Percentiles rank a stretch among this genome's conserved stretches.
These are phyloP conservation scores for Aspergillus sp. DNA, from an alignment of 2,329 filamentous ascomycete genomes.

Conservation along the genomic window DNA sequence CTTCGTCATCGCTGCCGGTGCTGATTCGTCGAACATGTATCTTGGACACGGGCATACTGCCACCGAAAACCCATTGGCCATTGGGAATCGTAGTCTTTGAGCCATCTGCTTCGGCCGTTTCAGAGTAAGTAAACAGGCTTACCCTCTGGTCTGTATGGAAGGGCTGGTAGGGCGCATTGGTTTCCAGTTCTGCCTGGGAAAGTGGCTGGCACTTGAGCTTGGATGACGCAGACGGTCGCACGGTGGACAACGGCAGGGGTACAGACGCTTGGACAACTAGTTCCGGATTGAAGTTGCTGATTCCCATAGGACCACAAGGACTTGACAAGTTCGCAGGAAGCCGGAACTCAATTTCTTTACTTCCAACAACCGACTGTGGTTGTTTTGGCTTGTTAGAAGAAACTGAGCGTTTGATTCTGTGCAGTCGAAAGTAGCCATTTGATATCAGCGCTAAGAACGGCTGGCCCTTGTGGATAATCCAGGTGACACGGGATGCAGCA, in stretches of 20 bases:
- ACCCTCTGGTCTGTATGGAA: constrained; percentile 91
- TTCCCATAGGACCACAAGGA: constrained; percentile 56
- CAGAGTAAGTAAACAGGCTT: constrained; percentile 66
- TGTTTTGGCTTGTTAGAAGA: constrained; percentile 56
- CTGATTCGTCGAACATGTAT: constrained; percentile 48
- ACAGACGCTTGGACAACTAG: constrained; percentile 39
- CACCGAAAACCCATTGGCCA: constrained; percentile 56
- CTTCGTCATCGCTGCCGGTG: constrained; percentile 39
- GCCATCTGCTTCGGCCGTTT: constrained; percentile 38
- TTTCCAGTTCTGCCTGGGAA: constrained; percentile 87
- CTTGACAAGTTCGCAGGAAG: constrained; percentile 64
- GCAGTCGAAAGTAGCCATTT: constrained; percentile 45
- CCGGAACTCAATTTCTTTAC: constrained; percentile 66
- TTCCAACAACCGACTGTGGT: constrained; percentile 54
- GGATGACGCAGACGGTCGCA: constrained; percentile 45
- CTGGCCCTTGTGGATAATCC: constrained; percentile 45
- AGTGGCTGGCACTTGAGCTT: constrained; percentile 54
- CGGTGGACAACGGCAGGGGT: constrained; percentile 36
- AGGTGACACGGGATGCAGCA: constrained; percentile 45
- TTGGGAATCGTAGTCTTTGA: constrained; percentile 38
- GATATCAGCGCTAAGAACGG: constrained; percentile 48
- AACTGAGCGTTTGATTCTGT: constrained; percentile 41
- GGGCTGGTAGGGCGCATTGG: constrained; percentile 90
- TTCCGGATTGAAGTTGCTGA: constrained; percentile 55
- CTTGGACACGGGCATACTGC: constrained; percentile 49